Evolutionary conservation across 1,139 yeast genomes (phyloP), one percentile per base, ranked within the genome.

Genomic region (Eremothecium gossypii): DNA sequence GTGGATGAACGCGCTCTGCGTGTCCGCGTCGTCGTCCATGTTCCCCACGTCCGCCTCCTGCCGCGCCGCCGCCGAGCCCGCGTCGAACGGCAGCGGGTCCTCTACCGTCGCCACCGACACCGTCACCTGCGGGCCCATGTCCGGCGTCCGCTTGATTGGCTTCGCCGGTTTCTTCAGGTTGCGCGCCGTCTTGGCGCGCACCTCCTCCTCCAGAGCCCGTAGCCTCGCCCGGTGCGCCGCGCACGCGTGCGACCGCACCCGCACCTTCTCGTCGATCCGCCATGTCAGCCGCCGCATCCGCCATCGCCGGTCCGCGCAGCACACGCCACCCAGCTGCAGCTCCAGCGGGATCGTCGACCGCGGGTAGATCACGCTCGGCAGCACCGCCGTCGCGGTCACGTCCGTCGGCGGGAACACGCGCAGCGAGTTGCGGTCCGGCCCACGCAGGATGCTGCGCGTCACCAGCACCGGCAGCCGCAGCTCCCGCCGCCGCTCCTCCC

Each of bases 361-460:
- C 8, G 98, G 98, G 59, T 84, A 84, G 14, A 85, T 74, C 11
- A 86, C 95, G 49, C 84, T 83, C 2, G 98, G 98, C 38, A 91
- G 67, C 4, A 82, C 82, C 3, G 95, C 89, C 33, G 82, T 76
- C 3, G 96, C 94, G 2, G 85, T 80, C 32, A 91, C 81, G 39
- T 83, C 85, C 0, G 97, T 91, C 3, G 99, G 97, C 1, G 98
- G 98, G 61, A 91, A 91, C 1, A 93, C 86, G 46, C 99, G 72
- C 33, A 86, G 66, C 1, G 95, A 85, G 57, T 84, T 86, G 50
- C 87, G 73, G 59, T 89, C 96, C 2, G 86, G 84, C 8, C 93
- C 93, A 33, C 87, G 70, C 34, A 85, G 62, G 27, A 89, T 76
- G 50, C 94, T 83, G 48, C 98, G 71, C 33, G 83, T 72, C 3